These are phyloP conservation scores for Rubia balearica DNA, from an alignment of 305 asterid genomes.

Conservation along the genomic window DNA sequence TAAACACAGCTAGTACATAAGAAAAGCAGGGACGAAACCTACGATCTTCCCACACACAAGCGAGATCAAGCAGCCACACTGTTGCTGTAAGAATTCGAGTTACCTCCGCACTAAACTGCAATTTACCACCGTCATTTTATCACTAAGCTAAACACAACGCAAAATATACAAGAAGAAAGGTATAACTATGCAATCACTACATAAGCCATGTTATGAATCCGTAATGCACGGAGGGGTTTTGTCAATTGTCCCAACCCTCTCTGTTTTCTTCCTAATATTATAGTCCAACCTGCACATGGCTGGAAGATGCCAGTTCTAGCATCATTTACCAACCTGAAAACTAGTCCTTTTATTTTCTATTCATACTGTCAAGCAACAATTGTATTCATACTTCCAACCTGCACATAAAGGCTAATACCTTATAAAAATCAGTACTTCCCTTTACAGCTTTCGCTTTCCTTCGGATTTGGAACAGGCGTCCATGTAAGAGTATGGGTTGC, in stretches of 20 bases:
- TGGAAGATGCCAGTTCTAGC: conserved; percentile 40
- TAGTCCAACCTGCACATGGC: conserved; percentile 46
- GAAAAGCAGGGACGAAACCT: not conserved
- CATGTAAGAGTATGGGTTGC: conserved; percentile 8
- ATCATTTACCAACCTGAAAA: conserved; percentile 39
- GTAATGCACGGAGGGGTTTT: conserved; percentile 31
- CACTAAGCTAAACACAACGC: conserved; percentile 2
- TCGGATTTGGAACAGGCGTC: conserved; percentile 8
- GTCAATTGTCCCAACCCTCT: conserved; percentile 14
- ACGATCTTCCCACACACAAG: no score
- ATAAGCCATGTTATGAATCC: conserved; percentile 40
- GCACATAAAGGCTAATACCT: not conserved
- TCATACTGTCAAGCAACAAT: not conserved
- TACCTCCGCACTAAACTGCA: not conserved
- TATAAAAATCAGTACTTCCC: not conserved
- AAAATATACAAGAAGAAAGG: conserved; percentile 5
- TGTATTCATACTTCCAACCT: not conserved
- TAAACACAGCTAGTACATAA: no score
- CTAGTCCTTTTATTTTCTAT: not conserved
- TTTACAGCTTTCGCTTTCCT: conserved; percentile 18
- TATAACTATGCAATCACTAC: conserved; percentile 3
- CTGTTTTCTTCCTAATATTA: conserved; percentile 27
- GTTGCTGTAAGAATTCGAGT: no score
- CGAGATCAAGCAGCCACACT: no score
- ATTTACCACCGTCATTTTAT: not conserved